A percentile compares a stretch with the other conserved stretches of the same genome.
These are phyloP conservation scores for Adansonia madagascariensis DNA, from an alignment of 441 rosid genomes.

Conservation along the genomic window DNA sequence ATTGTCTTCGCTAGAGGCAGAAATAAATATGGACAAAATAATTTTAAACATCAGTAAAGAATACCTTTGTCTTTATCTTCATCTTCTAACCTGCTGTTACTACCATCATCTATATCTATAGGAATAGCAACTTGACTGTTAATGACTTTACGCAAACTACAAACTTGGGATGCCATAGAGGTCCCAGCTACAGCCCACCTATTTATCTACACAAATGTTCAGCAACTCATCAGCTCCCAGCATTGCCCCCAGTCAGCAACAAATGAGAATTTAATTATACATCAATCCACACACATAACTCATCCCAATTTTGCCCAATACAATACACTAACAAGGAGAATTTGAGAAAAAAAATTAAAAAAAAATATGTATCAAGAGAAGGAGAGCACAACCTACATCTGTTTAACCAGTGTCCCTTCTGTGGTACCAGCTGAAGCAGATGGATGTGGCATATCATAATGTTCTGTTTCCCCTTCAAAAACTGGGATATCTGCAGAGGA, in stretches of 20 bases:
- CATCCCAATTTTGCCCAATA: conserved; percentile 30
- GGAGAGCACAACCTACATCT: conserved; percentile 85
- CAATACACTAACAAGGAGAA: conserved; percentile 28
- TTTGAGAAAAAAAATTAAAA: neutral
- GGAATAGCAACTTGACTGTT: conserved; percentile 93
- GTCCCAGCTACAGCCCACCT: conserved; percentile 70
- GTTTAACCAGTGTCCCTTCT: conserved; percentile 41
- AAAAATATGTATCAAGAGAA: conserved; percentile 40
- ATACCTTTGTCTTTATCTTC: conserved; percentile 98
- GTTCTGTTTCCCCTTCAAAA: conserved; percentile 46
- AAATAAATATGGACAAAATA: neutral
- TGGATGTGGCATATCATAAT: conserved; percentile 32
- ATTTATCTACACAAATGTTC: conserved; percentile 62
- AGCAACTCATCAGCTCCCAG: conserved; percentile 69
- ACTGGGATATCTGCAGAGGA: conserved; percentile 33
- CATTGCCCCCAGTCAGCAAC: conserved; percentile 92
- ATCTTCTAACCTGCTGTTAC: conserved; percentile 66
- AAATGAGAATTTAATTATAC: conserved; percentile 79
- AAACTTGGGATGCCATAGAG: conserved; percentile 75
- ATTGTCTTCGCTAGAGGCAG: conserved; percentile 5
- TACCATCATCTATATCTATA: conserved; percentile 63
- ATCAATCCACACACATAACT: conserved; percentile 39
- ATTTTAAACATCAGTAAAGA: neutral
- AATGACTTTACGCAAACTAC: conserved; percentile 86
- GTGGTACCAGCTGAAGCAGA: conserved; percentile 30